A percentile compares a stretch with the other conserved stretches of the same genome.
These are phyloP conservation scores for Candida sp. DNA, from an alignment of 1,139 yeast species.

Conservation along the genomic window DNA sequence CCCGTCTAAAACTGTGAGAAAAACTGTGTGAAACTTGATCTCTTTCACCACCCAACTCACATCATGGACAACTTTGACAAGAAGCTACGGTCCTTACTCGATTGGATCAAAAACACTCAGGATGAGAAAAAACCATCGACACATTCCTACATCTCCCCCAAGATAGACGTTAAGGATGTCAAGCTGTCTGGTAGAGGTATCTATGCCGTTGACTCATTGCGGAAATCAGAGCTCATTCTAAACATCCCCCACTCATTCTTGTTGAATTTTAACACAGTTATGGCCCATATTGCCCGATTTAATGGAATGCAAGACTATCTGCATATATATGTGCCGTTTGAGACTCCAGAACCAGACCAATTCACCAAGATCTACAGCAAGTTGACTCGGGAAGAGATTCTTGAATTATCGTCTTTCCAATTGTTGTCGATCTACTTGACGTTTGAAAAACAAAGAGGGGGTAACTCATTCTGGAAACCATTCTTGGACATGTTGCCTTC, in stretches of 20 bases:
- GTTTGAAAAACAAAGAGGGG: constrained; percentile 43
- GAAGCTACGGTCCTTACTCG: constrained; percentile 14
- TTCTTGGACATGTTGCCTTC: constrained; percentile 63
- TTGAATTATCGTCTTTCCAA: constrained; percentile 49
- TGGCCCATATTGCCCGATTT: constrained; percentile 35
- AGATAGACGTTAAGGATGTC: constrained; percentile 28
- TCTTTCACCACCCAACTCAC: too few species aligned
- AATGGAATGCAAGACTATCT: constrained; percentile 16
- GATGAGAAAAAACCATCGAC: constrained; percentile 25
- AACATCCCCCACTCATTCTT: constrained; percentile 63
- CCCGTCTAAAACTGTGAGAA: neutral
- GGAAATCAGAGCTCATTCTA: constrained; percentile 47
- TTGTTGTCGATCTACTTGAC: constrained; percentile 51
- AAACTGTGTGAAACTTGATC: neutral
- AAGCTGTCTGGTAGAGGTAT: constrained; percentile 68
- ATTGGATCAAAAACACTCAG: constrained; percentile 30
- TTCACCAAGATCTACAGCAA: constrained; percentile 35
- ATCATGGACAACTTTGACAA: constrained; percentile 6
- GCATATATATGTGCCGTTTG: constrained; percentile 24
- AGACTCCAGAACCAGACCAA: constrained; percentile 18
- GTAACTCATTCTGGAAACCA: constrained; percentile 64
- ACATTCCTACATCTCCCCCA: constrained; percentile 33
- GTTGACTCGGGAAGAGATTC: constrained; percentile 30
- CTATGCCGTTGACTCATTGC: constrained; percentile 38
- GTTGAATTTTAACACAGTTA: constrained; percentile 63